These are phyloP conservation scores for Calonectria pauciramosa DNA, from an alignment of 2,329 filamentous ascomycete genomes.

Conservation along the genomic window DNA sequence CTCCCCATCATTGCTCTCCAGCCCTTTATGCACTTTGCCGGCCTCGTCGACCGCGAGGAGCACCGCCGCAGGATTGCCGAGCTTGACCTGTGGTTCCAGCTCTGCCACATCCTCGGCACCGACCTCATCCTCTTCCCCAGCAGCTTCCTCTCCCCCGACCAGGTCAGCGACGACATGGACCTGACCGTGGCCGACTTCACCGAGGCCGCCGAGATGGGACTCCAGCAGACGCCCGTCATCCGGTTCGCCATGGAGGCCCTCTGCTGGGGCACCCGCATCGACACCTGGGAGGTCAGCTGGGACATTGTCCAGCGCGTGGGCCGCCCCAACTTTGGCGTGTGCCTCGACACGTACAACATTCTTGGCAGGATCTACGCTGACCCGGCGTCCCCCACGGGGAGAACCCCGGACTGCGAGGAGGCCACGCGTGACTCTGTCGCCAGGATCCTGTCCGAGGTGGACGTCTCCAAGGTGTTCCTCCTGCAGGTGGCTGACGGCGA, in stretches of 20 bases:
- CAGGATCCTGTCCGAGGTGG: conserved; percentile 66
- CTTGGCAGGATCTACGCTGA: conserved; percentile 80
- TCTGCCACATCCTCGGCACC: conserved; percentile 75
- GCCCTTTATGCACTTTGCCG: conserved; percentile 85
- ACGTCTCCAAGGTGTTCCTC: conserved; percentile 78
- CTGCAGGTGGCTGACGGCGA: conserved; percentile 84
- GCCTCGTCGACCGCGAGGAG: conserved; percentile 72
- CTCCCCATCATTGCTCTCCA: conserved; percentile 76
- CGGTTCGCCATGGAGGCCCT: conserved; percentile 82
- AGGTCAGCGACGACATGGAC: conserved; percentile 61
- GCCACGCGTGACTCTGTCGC: conserved; percentile 68
- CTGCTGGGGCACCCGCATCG: conserved; percentile 77
- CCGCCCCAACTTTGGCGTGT: conserved; percentile 80
- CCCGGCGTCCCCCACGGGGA: conserved; percentile 67
- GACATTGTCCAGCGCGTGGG: conserved; percentile 75
- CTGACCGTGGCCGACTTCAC: conserved; percentile 74
- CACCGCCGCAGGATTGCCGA: conserved; percentile 72
- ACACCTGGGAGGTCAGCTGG: conserved; percentile 82
- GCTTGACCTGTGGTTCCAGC: conserved; percentile 77
- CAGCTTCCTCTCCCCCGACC: conserved; percentile 70
- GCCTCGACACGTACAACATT: conserved; percentile 85
- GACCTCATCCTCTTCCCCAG: conserved; percentile 83
- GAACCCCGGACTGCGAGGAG: conserved; percentile 66
- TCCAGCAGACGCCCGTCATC: conserved; percentile 67
- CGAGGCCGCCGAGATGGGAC: conserved; percentile 77